These are phyloP conservation scores for Cicer judaicum DNA, from an alignment of 306 rosid genomes.

Conservation along the genomic window DNA sequence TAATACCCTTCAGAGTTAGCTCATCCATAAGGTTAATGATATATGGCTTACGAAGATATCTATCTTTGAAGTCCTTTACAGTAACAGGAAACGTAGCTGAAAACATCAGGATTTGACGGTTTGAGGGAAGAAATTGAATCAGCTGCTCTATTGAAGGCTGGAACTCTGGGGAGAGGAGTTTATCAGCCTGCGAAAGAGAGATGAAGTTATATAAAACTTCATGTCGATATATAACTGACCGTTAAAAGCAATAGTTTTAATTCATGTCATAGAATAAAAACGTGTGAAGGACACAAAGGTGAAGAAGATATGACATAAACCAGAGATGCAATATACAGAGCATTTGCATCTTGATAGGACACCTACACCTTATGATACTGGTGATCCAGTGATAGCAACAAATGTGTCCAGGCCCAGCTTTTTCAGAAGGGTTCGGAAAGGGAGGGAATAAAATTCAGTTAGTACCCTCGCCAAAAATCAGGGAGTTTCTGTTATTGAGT, in stretches of 20 bases:
- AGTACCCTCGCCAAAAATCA: too few species aligned
- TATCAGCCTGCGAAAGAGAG: constrained; percentile 74
- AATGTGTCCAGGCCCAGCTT: too few species aligned
- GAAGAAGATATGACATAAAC: constrained; percentile 24
- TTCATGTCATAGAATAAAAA: constrained; percentile 1
- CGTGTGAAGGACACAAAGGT: not conserved
- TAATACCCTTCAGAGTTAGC: constrained; percentile 95
- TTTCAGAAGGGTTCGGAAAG: too few species aligned
- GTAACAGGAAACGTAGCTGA: constrained; percentile 99
- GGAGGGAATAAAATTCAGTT: too few species aligned
- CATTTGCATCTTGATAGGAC: not conserved
- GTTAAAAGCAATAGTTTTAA: not conserved
- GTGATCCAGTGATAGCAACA: too few species aligned
- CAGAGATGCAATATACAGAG: constrained; percentile 27
- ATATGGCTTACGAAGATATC: constrained; percentile 85
- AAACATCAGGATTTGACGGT: constrained; percentile 90
- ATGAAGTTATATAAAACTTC: constrained; percentile 2
- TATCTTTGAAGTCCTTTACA: constrained; percentile 93
- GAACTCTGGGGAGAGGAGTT: constrained; percentile 96
- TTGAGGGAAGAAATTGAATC: constrained; percentile 77
- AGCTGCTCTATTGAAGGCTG: constrained; percentile 94
- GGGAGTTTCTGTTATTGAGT: too few species aligned
- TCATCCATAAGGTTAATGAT: constrained; percentile 98
- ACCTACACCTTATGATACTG: too few species aligned
- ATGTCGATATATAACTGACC: not conserved